These are phyloP conservation scores for Herpotrichia juniperi DNA, from an alignment of 2,329 filamentous ascomycete genomes.

Conservation along the genomic window DNA sequence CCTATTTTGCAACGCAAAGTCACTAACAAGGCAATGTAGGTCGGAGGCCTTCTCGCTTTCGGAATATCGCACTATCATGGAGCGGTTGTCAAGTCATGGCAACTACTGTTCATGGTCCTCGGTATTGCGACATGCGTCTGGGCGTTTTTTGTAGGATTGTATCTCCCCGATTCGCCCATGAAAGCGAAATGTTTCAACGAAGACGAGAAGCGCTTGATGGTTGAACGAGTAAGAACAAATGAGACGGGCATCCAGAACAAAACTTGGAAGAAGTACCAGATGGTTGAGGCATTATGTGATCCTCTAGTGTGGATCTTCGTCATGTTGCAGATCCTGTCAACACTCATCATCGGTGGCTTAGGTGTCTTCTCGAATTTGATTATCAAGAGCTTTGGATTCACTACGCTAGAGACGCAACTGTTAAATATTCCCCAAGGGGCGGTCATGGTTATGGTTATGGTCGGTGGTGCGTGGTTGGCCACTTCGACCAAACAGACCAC, in stretches of 20 bases:
- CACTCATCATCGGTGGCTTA: slow-evolving; percentile 42
- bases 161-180: slow-evolving; percentile 45
- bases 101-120: slow-evolving; percentile 52
- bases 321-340: slow-evolving; percentile 28
- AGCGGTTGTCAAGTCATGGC: slow-evolving; percentile 41
- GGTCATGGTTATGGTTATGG: slow-evolving; percentile 29
- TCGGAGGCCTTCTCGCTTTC: slow-evolving; percentile 50
- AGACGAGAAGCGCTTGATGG: slow-evolving; percentile 42
- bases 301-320: slow-evolving; percentile 27
- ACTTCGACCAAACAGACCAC: slow-evolving; percentile 22
- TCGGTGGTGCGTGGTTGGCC: slow-evolving; percentile 24
- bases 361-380: slow-evolving; percentile 46
- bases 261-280: slow-evolving; percentile 29
- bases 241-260: slow-evolving; percentile 43
- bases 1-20: too few relatives aligned
- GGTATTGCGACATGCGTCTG: slow-evolving; percentile 44
- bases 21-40: too few relatives aligned
- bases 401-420: slow-evolving; percentile 31
- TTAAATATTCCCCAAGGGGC: slow-evolving; percentile 37
- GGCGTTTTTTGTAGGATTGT: slow-evolving; percentile 31
- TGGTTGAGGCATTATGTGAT: slow-evolving; percentile 27
- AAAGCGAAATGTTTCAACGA: slow-evolving; percentile 40
- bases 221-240: slow-evolving; percentile 44
- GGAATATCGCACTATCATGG: slow-evolving; percentile 39
- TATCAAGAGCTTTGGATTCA: slow-evolving; percentile 34